phyloP scores from a whole-genome alignment of 306 rosid genomes.

The Adenanthera pavonina region DNA sequence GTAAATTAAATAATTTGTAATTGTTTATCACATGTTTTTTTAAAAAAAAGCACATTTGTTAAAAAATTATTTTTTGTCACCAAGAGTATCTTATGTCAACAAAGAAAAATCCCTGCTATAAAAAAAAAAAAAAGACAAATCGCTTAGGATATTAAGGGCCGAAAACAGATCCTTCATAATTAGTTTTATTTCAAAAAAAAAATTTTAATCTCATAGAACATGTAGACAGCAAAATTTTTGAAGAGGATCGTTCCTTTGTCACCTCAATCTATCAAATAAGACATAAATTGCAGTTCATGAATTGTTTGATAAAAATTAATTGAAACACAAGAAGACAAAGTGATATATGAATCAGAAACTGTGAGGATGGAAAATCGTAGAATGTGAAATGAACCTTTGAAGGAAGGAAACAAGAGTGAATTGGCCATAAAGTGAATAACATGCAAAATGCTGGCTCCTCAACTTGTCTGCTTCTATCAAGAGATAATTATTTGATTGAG shows the following conservation, averaged over 20 bases:
- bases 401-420: background rate
- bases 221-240: too few relatives aligned
- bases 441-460: background rate
- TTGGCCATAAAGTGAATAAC: background rate
- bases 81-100: too few relatives aligned
- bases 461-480: background rate
- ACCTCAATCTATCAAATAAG: background rate
- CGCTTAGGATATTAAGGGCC: too few relatives aligned
- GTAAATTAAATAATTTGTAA: too few relatives aligned
- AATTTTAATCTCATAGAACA: too few relatives aligned
- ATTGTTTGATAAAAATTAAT: background rate
- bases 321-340: background rate
- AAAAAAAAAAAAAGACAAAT: too few relatives aligned
- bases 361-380: background rate
- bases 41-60: too few relatives aligned
- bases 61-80: too few relatives aligned
- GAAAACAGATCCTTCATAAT: too few relatives aligned
- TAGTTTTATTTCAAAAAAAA: too few relatives aligned
- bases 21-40: too few relatives aligned
- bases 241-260: background rate
- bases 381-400: background rate
- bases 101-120: too few relatives aligned
- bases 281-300: background rate
- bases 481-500: conserved; percentile 24
- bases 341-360: background rate